Conservation (phyloP, 2,329 filamentous ascomycete species). For the Penicillium paneum region DNA sequence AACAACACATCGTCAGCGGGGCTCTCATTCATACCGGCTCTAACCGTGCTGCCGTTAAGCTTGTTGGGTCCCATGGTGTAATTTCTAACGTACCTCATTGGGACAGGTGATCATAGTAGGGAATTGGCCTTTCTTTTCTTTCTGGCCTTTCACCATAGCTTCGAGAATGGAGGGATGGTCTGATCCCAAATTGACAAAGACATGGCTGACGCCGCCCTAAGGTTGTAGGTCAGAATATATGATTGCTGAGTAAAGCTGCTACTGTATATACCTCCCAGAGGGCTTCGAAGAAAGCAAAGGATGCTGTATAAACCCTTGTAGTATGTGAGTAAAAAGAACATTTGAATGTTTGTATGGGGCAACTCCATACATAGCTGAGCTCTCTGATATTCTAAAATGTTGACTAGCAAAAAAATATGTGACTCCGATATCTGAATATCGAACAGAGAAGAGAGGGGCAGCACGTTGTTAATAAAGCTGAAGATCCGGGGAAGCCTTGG, state of each 20-base stretch:
- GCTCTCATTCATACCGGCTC: constrained; percentile 1
- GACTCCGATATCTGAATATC: background rate
- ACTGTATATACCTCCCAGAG: constrained; percentile 65
- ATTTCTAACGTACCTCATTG: constrained; percentile 59
- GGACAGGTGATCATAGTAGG: constrained; percentile 75
- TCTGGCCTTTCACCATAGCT: constrained; percentile 73
- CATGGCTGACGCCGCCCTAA: constrained; percentile 50
- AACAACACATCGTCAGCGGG: background rate
- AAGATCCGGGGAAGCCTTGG: background rate
- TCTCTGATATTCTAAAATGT: background rate
- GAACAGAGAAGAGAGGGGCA: background rate
- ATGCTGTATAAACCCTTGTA: constrained; percentile 60
- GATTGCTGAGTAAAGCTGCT: background rate
- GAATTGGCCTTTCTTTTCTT: constrained; percentile 62
- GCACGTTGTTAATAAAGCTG: constrained; percentile 6
- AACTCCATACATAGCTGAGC: constrained; percentile 1
- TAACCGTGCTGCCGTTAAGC: constrained; percentile 1
- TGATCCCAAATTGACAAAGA: constrained; percentile 55
- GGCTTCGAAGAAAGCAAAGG: constrained; percentile 78
- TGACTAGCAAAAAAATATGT: background rate
- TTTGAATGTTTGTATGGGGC: background rate
- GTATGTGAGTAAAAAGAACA: background rate
- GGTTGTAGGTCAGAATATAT: background rate
- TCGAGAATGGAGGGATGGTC: constrained; percentile 73
- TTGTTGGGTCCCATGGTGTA: background rate